Evolutionary conservation across 371 early-diverging fungal species (phyloP).

Genomic region (Batkoa obscura): DNA sequence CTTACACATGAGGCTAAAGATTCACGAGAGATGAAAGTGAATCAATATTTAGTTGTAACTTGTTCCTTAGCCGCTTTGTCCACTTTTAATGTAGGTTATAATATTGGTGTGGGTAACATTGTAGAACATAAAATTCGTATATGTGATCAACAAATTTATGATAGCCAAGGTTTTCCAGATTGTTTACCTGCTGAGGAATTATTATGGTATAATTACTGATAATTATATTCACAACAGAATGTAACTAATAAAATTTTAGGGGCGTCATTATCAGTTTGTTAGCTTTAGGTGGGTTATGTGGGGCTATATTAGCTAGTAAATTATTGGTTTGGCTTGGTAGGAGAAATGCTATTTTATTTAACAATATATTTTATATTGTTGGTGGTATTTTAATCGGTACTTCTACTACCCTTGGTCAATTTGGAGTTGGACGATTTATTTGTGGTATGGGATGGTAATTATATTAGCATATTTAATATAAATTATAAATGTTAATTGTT

Average conservation of each 20-base stretch:
- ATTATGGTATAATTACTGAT: not conserved
- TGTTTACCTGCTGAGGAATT: not conserved
- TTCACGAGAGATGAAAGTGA: not conserved
- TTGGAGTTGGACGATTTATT: conserved; percentile 61
- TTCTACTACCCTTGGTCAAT: conserved; percentile 32
- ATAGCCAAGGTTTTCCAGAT: not conserved
- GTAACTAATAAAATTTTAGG: conserved; percentile 3
- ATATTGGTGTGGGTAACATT: not conserved
- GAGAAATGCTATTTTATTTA: conserved; percentile 36
- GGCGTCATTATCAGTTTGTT: conserved; percentile 44
- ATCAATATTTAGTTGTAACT: not conserved
- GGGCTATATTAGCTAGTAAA: conserved; percentile 36
- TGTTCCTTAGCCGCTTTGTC: not conserved
- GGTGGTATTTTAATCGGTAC: conserved; percentile 39
- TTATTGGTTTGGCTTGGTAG: conserved; percentile 42
- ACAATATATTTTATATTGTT: conserved; percentile 37
- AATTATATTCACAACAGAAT: not conserved
- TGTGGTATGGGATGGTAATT: conserved; percentile 74
- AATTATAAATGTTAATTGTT: too few species aligned
- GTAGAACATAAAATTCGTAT: not conserved
- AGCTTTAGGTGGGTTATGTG: conserved; percentile 51
- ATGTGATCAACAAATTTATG: not conserved
- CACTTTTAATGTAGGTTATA: not conserved
- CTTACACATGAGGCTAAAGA: too few species aligned
- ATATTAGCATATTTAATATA: too few species aligned